A percentile compares a stretch with the other conserved stretches of the same genome.
phyloP scores from a whole-genome alignment of 176 grass and related monocot species.

The Carex scoparia region DNA sequence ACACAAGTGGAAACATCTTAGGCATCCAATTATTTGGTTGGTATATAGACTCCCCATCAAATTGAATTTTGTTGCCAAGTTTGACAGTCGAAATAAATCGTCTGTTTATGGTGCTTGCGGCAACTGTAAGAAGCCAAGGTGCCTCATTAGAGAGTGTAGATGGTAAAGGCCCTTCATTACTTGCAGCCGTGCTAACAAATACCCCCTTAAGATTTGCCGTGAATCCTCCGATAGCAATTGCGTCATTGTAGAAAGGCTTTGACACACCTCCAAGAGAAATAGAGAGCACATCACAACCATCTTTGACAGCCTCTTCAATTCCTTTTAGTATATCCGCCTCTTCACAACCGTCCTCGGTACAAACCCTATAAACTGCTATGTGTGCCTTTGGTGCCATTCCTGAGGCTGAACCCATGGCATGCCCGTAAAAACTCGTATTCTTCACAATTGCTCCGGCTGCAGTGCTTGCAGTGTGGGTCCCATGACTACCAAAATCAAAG shows the following conservation, averaged over 20 bases:
- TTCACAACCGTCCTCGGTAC: constrained; percentile 28
- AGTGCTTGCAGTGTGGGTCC: constrained; percentile 64
- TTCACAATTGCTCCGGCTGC: constrained; percentile 37
- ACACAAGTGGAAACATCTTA: constrained; percentile 27
- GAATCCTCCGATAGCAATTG: constrained; percentile 22
- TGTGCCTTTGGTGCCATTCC: constrained; percentile 60
- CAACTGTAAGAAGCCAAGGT: constrained; percentile 28
- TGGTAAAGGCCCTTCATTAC: constrained; percentile 10
- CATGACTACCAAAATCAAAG: constrained; percentile 29
- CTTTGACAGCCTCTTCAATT: constrained; percentile 41
- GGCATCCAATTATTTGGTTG: background rate
- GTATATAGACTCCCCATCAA: constrained; percentile 37
- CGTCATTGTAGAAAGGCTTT: constrained; percentile 37
- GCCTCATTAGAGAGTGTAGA: constrained; percentile 22
- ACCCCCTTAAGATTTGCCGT: constrained; percentile 8
- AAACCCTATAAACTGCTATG: constrained; percentile 49
- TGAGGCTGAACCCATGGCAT: constrained; percentile 22
- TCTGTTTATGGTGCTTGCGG: constrained; percentile 37
- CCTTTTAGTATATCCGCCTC: constrained; percentile 32
- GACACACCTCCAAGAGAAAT: constrained; percentile 35
- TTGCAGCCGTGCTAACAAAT: constrained; percentile 20
- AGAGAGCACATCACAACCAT: constrained; percentile 65
- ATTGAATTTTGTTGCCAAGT: constrained; percentile 40
- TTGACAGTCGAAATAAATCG: constrained; percentile 28
- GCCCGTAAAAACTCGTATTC: background rate